Evolutionary conservation across 164 flowering plant species (phyloP).

Genomic region (Akebia trifoliata): DNA sequence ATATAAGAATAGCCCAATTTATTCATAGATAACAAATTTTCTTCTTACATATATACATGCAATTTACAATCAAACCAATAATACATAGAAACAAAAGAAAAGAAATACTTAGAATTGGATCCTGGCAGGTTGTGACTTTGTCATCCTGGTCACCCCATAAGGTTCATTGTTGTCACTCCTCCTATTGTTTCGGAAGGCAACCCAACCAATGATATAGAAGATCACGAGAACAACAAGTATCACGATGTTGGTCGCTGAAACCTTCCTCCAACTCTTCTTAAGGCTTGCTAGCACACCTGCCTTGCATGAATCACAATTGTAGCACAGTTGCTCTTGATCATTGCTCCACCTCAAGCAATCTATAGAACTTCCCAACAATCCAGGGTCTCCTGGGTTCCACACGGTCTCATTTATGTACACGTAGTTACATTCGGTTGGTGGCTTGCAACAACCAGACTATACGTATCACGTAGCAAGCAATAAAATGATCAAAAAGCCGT

Average conservation of each 20-base stretch:
- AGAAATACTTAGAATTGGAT: background rate
- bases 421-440: conserved; percentile 72
- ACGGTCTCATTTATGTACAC: conserved; percentile 59
- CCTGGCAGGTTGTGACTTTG: conserved; percentile 54
- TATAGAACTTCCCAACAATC: conserved; percentile 13
- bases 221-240: conserved; percentile 61
- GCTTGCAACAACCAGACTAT: conserved; percentile 98
- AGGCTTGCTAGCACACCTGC: conserved; percentile 85
- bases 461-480: background rate
- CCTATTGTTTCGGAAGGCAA: conserved; percentile 63
- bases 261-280: conserved; percentile 92
- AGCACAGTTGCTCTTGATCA: conserved; percentile 66
- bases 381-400: conserved; percentile 45
- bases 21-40: too few species aligned
- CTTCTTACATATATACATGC: too few species aligned
- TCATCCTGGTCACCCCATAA: conserved; percentile 69
- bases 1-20: too few species aligned
- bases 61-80: too few species aligned
- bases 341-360: conserved; percentile 78
- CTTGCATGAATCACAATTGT: conserved; percentile 73
- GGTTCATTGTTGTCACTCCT: conserved; percentile 71
- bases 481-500: too few species aligned
- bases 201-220: conserved; percentile 54
- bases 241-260: conserved; percentile 68
- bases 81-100: too few species aligned